Conservation (phyloP, 169 alveolate genomes). For the Cryptosporidium felis region DNA sequence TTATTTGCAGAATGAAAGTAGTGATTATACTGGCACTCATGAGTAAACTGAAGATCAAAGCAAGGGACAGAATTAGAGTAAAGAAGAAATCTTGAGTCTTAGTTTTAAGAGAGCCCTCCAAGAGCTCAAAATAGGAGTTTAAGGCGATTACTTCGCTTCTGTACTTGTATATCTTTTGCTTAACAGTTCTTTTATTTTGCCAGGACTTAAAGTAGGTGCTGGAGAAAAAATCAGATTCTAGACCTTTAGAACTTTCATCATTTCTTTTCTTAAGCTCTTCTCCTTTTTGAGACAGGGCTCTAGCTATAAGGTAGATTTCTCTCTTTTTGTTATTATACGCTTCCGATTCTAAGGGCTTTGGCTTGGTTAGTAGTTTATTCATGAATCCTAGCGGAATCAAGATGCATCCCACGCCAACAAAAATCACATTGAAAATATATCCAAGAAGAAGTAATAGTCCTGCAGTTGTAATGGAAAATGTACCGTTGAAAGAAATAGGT, state of each 20-base stretch:
- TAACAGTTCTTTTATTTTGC: conserved; percentile 13
- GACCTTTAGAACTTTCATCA: conserved; percentile 15
- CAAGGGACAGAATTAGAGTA: neutral
- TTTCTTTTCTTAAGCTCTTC: conserved; percentile 3
- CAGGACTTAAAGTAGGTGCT: neutral
- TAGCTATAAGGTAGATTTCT: conserved; percentile 15
- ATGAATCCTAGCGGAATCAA: conserved; percentile 6
- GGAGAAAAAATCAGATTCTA: neutral
- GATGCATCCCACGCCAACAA: conserved; percentile 37
- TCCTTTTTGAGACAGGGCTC: conserved; percentile 1
- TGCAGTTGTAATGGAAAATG: conserved; percentile 9
- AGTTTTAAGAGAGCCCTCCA: conserved; percentile 3
- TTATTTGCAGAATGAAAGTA: neutral
- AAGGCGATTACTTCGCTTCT: conserved; percentile 46
- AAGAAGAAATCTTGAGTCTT: conserved; percentile 5
- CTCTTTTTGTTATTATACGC: neutral
- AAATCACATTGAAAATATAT: conserved; percentile 25
- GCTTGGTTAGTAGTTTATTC: neutral
- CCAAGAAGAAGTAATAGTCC: conserved; percentile 45
- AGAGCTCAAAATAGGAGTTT: conserved; percentile 25
- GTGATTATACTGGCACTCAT: neutral
- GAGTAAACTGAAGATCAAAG: conserved; percentile 11
- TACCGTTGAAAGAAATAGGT: neutral
- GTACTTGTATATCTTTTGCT: conserved; percentile 37
- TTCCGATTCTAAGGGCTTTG: neutral